These are phyloP conservation scores for Megacollybia platyphylla DNA, from an alignment of 1,284 basidiomycete genomes.

Conservation along the genomic window DNA sequence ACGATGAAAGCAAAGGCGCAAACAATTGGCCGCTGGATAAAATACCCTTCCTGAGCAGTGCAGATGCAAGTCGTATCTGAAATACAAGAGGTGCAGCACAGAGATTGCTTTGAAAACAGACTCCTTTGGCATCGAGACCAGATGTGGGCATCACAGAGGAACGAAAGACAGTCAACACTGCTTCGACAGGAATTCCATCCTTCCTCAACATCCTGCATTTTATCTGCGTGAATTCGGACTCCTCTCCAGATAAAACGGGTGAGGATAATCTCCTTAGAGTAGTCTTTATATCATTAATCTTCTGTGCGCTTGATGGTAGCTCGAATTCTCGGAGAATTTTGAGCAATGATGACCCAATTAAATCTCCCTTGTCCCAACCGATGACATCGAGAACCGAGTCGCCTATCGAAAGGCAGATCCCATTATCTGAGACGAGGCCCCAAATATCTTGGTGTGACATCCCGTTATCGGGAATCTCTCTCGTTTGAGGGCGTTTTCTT, in stretches of 20 bases:
- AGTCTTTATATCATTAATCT: too few species aligned
- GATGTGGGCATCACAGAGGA: conserved; percentile 21
- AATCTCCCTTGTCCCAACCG: conserved; percentile 49
- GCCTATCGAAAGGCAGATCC: conserved; percentile 17
- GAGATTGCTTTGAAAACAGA: conserved; percentile 11
- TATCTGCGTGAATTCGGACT: conserved; percentile 13
- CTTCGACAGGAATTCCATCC: conserved; percentile 14
- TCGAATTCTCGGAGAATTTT: conserved; percentile 27
- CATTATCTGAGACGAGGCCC: too few species aligned
- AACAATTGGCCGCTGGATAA: conserved; percentile 12
- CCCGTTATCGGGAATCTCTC: conserved; percentile 4
- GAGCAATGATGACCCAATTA: conserved; percentile 53
- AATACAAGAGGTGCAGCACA: conserved; percentile 21
- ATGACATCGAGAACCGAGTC: conserved; percentile 30
- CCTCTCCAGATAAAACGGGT: conserved; percentile 10
- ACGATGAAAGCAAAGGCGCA: conserved; percentile 49
- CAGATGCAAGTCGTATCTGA: conserved; percentile 17
- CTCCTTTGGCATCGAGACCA: conserved; percentile 11
- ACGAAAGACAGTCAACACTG: conserved; percentile 17
- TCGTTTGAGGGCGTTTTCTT: too few species aligned
- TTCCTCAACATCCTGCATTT: conserved; percentile 18
- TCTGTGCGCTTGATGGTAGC: conserved; percentile 7
- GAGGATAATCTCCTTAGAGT: conserved; percentile 5
- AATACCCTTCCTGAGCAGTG: conserved; percentile 7
- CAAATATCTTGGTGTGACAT: background rate